A percentile compares a stretch with the other conserved stretches of the same genome.
Conservation (phyloP, 2,329 filamentous ascomycete species). For the Cercospora zeae-maydis region DNA sequence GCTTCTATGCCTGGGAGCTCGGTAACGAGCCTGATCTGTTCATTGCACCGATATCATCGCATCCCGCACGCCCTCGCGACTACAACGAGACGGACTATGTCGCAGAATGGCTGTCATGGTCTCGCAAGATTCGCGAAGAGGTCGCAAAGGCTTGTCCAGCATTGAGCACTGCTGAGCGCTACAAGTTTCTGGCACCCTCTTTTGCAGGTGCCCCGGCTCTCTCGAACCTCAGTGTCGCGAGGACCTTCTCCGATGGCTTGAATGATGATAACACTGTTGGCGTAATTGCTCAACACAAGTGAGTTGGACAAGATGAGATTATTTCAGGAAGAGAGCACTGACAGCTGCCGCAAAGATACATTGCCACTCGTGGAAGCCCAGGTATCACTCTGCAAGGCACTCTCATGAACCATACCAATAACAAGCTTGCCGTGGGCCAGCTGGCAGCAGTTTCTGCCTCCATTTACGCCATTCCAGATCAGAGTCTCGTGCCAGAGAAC, state of each 20-base stretch:
- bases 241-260: slow-evolving; percentile 52
- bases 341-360: slow-evolving; percentile 54
- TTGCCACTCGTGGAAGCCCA: slow-evolving; percentile 49
- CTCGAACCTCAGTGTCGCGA: slow-evolving; percentile 51
- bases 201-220: slow-evolving; percentile 48
- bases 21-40: slow-evolving; percentile 63
- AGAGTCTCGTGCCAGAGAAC: slow-evolving; percentile 40
- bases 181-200: slow-evolving; percentile 56
- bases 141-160: slow-evolving; percentile 52
- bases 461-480: slow-evolving; percentile 48
- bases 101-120: slow-evolving; percentile 56
- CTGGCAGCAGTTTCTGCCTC: slow-evolving; percentile 43
- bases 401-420: slow-evolving; percentile 60
- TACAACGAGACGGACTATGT: slow-evolving; percentile 58
- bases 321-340: neutral
- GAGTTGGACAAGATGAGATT: slow-evolving; percentile 21
- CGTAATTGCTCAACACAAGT: slow-evolving; percentile 61
- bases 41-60: slow-evolving; percentile 49
- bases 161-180: slow-evolving; percentile 40
- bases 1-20: slow-evolving; percentile 58
- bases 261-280: slow-evolving; percentile 49
- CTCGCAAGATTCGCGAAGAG: slow-evolving; percentile 46
- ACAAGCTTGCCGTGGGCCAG: slow-evolving; percentile 1
- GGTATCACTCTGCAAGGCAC: slow-evolving; percentile 61
- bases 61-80: slow-evolving; percentile 43